phyloP scores from a whole-genome alignment of 2,329 filamentous ascomycete species.

The Mollisiaceae sp. region DNA sequence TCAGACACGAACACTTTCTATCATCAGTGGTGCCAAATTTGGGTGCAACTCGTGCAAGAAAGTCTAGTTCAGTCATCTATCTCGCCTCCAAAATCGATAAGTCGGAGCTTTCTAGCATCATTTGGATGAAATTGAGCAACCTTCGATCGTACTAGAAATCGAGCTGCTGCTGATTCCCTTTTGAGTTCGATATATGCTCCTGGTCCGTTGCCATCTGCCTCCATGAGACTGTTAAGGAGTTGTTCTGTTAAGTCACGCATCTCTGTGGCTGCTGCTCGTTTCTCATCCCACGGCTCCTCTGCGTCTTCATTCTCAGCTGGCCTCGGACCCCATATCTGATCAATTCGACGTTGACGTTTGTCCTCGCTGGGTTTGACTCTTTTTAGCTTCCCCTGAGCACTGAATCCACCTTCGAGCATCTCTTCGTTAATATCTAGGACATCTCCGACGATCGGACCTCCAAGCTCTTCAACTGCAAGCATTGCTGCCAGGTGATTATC shows the following conservation, averaged over 20 bases:
- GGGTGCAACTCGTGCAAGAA: not conserved
- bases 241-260: conserved; percentile 65
- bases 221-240: conserved; percentile 62
- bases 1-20: not conserved
- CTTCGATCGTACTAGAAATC: conserved; percentile 68
- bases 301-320: conserved; percentile 49
- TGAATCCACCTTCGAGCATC: conserved; percentile 64
- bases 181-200: conserved; percentile 63
- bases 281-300: conserved; percentile 42
- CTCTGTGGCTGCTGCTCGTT: conserved; percentile 56
- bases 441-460: conserved; percentile 81
- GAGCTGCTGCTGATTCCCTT: conserved; percentile 65
- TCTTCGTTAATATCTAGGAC: conserved; percentile 68
- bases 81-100: conserved; percentile 69
- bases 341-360: conserved; percentile 63
- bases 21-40: not conserved
- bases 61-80: conserved; percentile 54
- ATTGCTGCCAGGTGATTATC: conserved; percentile 72
- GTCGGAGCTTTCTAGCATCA: conserved; percentile 62
- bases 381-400: conserved; percentile 60
- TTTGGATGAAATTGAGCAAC: conserved; percentile 70
- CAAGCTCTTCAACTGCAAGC: conserved; percentile 82
- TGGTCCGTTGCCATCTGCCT: conserved; percentile 58
- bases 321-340: conserved; percentile 61
- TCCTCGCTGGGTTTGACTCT: conserved; percentile 54